Evolutionary conservation across 2,329 filamentous ascomycete genomes (phyloP).

Genomic region (Ascomycota sp.): DNA sequence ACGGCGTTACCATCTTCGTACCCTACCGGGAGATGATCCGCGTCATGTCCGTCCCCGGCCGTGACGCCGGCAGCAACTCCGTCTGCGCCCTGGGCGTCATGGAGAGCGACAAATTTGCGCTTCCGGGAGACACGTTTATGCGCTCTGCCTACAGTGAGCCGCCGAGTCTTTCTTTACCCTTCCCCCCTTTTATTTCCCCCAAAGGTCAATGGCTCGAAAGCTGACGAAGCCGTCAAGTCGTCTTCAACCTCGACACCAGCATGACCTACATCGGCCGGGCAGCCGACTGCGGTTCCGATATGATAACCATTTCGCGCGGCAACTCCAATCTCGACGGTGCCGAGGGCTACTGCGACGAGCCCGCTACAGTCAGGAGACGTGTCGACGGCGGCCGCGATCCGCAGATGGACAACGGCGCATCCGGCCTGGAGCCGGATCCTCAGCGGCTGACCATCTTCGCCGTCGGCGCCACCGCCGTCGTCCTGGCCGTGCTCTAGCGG

Average conservation of each 20-base stretch:
- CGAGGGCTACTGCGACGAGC: slow-evolving; percentile 3
- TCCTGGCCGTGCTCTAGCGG: not conserved
- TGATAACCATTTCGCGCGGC: slow-evolving; percentile 4
- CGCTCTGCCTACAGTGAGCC: slow-evolving; percentile 27
- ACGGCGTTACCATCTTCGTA: slow-evolving; percentile 24
- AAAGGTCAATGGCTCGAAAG: not conserved
- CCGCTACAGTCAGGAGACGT: not conserved
- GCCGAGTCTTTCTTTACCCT: not conserved
- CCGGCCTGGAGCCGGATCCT: not conserved
- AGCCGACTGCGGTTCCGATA: slow-evolving; percentile 21
- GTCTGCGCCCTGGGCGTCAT: slow-evolving; percentile 29
- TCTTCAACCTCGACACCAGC: slow-evolving; percentile 30
- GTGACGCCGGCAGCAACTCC: not conserved
- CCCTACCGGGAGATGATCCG: slow-evolving; percentile 27
- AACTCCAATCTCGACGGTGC: slow-evolving; percentile 4
- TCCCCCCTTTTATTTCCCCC: not conserved
- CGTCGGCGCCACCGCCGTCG: not conserved
- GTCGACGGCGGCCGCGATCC: not conserved
- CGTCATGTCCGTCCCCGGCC: slow-evolving; percentile 6
- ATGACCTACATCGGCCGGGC: slow-evolving; percentile 29
- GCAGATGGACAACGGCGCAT: not conserved
- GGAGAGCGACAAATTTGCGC: slow-evolving; percentile 22
- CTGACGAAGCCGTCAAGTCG: slow-evolving; percentile 11
- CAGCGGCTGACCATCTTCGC: not conserved
- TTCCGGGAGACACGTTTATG: slow-evolving; percentile 34